These are phyloP conservation scores for Brasilioporus rufonigricans DNA, from an alignment of 768 basidiomycete species.

Conservation along the genomic window DNA sequence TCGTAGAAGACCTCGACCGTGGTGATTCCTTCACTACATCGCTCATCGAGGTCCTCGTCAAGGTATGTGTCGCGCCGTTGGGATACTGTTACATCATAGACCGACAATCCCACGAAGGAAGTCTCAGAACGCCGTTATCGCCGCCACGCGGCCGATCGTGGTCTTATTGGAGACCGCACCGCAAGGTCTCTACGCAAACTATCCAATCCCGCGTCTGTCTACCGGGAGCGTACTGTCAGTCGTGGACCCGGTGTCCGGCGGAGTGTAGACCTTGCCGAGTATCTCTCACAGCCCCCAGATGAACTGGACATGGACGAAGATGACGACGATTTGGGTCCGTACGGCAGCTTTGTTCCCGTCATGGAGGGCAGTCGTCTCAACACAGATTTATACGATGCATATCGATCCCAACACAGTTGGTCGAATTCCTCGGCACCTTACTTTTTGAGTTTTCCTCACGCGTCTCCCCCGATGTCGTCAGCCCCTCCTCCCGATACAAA, in stretches of 20 bases:
- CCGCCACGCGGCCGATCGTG: conserved; percentile 48
- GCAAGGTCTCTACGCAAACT: conserved; percentile 60
- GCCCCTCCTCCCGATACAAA: conserved; percentile 24
- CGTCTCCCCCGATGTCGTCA: conserved; percentile 27
- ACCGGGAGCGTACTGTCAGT: conserved; percentile 43
- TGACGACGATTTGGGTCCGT: conserved; percentile 58
- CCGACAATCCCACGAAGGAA: conserved; percentile 48
- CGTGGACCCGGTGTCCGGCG: conserved; percentile 34
- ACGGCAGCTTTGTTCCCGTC: conserved; percentile 33
- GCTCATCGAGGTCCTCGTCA: conserved; percentile 73
- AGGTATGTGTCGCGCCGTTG: conserved; percentile 47
- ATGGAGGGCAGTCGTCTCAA: conserved; percentile 57
- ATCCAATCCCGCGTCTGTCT: conserved; percentile 51
- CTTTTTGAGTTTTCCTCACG: conserved; percentile 20
- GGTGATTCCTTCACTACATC: conserved; percentile 81
- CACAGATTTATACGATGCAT: conserved; percentile 65
- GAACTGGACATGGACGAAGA: conserved; percentile 65
- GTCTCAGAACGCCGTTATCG: conserved; percentile 69
- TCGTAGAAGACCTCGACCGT: conserved; percentile 72
- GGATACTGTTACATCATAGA: background rate
- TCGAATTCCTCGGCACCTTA: conserved; percentile 28
- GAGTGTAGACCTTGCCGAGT: conserved; percentile 46
- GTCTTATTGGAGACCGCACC: conserved; percentile 65
- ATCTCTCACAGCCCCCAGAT: conserved; percentile 49
- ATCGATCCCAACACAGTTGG: conserved; percentile 38